Conservation (phyloP, 2,329 filamentous ascomycete species). For the Pseudocercospora musae region DNA sequence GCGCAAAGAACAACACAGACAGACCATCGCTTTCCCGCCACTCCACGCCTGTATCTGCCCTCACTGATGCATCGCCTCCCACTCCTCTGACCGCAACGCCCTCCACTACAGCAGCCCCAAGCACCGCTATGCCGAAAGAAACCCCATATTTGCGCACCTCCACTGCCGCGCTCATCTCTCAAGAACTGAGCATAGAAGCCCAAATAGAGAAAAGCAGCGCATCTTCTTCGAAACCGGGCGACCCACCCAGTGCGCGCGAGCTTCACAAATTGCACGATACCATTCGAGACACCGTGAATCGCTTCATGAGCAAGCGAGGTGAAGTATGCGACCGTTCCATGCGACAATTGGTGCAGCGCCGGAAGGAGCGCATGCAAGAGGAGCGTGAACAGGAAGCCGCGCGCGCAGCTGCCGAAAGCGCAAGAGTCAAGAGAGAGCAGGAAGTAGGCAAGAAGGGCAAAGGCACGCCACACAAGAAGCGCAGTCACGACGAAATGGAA, state of each 20-base stretch:
- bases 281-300: conserved; percentile 56
- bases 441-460: conserved; percentile 32
- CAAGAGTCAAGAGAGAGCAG: conserved; percentile 30
- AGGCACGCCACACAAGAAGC: conserved; percentile 25
- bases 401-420: conserved; percentile 48
- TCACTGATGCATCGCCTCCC: conserved; percentile 45
- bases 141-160: conserved; percentile 64
- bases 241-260: conserved; percentile 56
- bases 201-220: conserved; percentile 62
- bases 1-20: conserved; percentile 42
- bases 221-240: conserved; percentile 45
- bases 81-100: conserved; percentile 57
- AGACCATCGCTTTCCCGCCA: conserved; percentile 71
- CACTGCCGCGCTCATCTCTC: conserved; percentile 48
- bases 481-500: conserved; percentile 37
- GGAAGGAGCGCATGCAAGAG: conserved; percentile 59
- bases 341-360: conserved; percentile 63
- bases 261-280: conserved; percentile 63
- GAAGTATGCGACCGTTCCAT: conserved; percentile 70
- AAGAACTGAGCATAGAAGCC: conserved; percentile 63
- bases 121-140: conserved; percentile 49
- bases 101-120: conserved; percentile 50
- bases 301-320: conserved; percentile 51
- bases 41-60: conserved; percentile 64
- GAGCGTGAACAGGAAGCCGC: conserved; percentile 51